Evolutionary conservation across 768 basidiomycete species (phyloP).

Genomic region (Crassisporium funariophilum): DNA sequence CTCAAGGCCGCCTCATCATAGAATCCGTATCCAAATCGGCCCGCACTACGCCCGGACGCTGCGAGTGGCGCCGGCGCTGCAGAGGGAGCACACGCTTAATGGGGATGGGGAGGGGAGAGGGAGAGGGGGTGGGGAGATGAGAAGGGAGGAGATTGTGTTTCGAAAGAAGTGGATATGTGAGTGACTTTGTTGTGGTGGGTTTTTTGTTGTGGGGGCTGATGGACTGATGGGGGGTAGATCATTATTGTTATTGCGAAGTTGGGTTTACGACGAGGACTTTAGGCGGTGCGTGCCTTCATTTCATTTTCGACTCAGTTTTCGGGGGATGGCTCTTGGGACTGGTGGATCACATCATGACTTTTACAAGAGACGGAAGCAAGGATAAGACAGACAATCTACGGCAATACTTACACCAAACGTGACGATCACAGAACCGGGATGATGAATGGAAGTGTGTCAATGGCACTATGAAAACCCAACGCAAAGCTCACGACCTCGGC

Average conservation of each 20-base stretch:
- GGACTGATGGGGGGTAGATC: slow-evolving; percentile 22
- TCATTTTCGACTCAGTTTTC: neutral
- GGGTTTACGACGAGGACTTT: slow-evolving; percentile 68
- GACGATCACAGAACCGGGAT: too few species aligned
- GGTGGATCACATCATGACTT: slow-evolving; percentile 64
- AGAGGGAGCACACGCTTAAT: slow-evolving; percentile 60
- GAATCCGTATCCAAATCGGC: slow-evolving; percentile 74
- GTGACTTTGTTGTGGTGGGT: slow-evolving; percentile 22
- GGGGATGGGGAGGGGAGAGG: slow-evolving; percentile 31
- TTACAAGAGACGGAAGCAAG: slow-evolving; percentile 62
- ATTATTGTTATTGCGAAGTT: slow-evolving; percentile 70
- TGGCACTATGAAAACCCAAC: too few species aligned
- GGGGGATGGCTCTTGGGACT: neutral
- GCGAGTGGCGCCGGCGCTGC: slow-evolving; percentile 64
- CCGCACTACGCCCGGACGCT: slow-evolving; percentile 81
- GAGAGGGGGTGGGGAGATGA: slow-evolving; percentile 55
- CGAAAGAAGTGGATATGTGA: slow-evolving; percentile 73
- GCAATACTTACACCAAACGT: too few species aligned
- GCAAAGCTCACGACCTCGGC: too few species aligned
- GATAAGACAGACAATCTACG: too few species aligned
- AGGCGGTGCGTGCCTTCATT: slow-evolving; percentile 48
- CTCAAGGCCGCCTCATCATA: slow-evolving; percentile 59
- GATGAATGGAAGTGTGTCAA: too few species aligned
- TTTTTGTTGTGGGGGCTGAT: too few species aligned
- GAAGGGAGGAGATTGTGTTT: slow-evolving; percentile 66